Evolutionary conservation across 768 basidiomycete genomes (phyloP).

Genomic region (Collybiopsis luxurians): DNA sequence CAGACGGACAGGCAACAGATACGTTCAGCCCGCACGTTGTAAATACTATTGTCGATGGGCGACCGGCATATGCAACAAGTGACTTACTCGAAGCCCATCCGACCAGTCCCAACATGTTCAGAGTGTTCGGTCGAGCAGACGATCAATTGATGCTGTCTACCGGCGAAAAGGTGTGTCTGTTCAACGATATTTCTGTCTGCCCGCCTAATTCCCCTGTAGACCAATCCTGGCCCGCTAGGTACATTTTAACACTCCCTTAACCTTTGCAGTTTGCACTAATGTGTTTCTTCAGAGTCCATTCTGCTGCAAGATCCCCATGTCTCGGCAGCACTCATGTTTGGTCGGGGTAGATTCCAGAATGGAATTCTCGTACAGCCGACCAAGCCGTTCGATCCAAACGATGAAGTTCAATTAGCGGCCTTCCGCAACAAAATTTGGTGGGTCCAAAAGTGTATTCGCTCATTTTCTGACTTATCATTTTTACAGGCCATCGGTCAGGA

Average conservation of each 20-base stretch:
- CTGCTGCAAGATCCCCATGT: constrained; percentile 27
- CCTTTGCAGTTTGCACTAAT: too few relatives aligned
- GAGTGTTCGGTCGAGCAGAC: constrained; percentile 29
- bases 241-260: too few relatives aligned
- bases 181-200: not conserved
- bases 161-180: constrained; percentile 30
- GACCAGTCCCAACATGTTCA: constrained; percentile 23
- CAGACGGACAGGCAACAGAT: constrained; percentile 6
- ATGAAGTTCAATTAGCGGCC: constrained; percentile 18
- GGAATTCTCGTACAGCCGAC: constrained; percentile 29
- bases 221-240: too few relatives aligned
- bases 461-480: not conserved
- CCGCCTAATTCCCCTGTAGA: not conserved
- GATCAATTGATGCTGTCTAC: constrained; percentile 39
- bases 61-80: constrained; percentile 24
- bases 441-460: not conserved
- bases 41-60: constrained; percentile 24
- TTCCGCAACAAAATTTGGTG: constrained; percentile 24
- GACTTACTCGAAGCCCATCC: constrained; percentile 35
- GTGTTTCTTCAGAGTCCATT: constrained; percentile 29
- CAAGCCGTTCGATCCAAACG: constrained; percentile 22
- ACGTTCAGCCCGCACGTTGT: constrained; percentile 18
- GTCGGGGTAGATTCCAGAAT: constrained; percentile 29
- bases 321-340: constrained; percentile 30
- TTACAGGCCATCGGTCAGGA: constrained; percentile 20